phyloP scores from a whole-genome alignment of 2,329 filamentous ascomycete species.

The Fusarium sp. region DNA sequence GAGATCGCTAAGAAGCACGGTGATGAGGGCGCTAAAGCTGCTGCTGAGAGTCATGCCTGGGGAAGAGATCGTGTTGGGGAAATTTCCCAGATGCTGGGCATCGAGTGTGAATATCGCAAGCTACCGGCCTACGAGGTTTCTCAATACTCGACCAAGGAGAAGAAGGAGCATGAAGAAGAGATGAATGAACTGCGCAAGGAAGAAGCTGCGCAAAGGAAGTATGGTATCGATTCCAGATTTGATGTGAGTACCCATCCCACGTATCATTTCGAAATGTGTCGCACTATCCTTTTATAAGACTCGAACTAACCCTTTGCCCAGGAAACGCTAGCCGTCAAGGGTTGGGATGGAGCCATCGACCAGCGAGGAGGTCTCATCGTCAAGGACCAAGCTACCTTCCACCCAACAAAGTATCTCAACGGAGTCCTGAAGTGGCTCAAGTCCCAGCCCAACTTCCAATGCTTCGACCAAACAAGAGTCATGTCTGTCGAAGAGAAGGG shows the following conservation, averaged over 20 bases:
- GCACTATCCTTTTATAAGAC: rapidly evolving
- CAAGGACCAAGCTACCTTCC: slow-evolving; percentile 63
- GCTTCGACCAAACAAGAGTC: slow-evolving; percentile 63
- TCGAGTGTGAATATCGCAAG: slow-evolving; percentile 67
- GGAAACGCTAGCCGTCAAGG: slow-evolving; percentile 58
- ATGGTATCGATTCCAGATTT: slow-evolving; percentile 23
- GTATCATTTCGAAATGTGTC: background rate
- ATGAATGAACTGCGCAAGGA: slow-evolving; percentile 26
- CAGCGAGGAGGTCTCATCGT: slow-evolving; percentile 63
- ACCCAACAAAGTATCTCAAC: slow-evolving; percentile 66
- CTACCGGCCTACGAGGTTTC: slow-evolving; percentile 63
- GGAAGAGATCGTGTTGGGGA: slow-evolving; percentile 63
- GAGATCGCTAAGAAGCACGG: slow-evolving; percentile 65
- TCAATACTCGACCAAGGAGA: slow-evolving; percentile 56
- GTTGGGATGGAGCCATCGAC: slow-evolving; percentile 63
- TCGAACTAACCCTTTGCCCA: background rate
- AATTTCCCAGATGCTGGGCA: slow-evolving; percentile 59
- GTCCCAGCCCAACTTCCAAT: slow-evolving; percentile 63
- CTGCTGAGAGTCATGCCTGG: slow-evolving; percentile 66
- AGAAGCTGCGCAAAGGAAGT: slow-evolving; percentile 17
- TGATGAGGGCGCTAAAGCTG: slow-evolving; percentile 57
- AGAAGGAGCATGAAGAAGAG: slow-evolving; percentile 54
- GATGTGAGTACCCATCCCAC: slow-evolving; percentile 4
- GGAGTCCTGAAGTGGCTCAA: slow-evolving; percentile 64
- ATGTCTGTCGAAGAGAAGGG: slow-evolving; percentile 60